Percentiles rank a stretch among this genome's conserved stretches.
Conservation (phyloP, 306 rosid genomes). For the Cyclanthera cordifolia region DNA sequence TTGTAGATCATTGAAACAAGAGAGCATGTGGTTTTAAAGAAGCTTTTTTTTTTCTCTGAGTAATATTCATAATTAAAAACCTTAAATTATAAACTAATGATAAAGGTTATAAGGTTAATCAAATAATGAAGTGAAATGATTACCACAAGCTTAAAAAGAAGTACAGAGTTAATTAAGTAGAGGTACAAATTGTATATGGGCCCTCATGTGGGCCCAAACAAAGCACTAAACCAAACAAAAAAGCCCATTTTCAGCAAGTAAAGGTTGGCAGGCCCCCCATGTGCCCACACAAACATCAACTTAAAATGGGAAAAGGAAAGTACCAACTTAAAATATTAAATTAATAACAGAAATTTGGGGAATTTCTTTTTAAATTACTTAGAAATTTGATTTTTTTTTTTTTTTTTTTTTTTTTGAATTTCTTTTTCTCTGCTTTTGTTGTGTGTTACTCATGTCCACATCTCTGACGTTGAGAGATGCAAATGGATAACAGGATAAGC, state of each 20-base stretch:
- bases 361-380: neutral
- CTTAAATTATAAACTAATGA: neutral
- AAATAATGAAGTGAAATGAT: neutral
- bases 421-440: slow-evolving; percentile 11
- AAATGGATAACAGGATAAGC: slow-evolving; percentile 53
- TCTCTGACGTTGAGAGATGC: slow-evolving; percentile 31
- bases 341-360: neutral
- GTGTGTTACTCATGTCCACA: slow-evolving; percentile 34
- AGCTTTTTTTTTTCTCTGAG: neutral
- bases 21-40: slow-evolving; percentile 34
- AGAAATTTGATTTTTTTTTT: too few species aligned
- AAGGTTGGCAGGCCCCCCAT: slow-evolving; percentile 46
- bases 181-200: slow-evolving; percentile 20
- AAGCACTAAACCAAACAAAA: slow-evolving; percentile 22
- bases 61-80: neutral
- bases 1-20: slow-evolving; percentile 36
- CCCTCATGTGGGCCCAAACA: slow-evolving; percentile 47
- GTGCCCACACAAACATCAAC: slow-evolving; percentile 38
- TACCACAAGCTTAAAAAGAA: neutral
- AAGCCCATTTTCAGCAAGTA: slow-evolving; percentile 37
- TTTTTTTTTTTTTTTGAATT: too few species aligned
- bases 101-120: slow-evolving; percentile 5
- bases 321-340: neutral
- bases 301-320: slow-evolving; percentile 27
- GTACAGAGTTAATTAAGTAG: slow-evolving; percentile 12